Evolutionary conservation across 306 rosid genomes (phyloP), one percentile per base, ranked within the genome.

Genomic region (Quercus gilva): DNA sequence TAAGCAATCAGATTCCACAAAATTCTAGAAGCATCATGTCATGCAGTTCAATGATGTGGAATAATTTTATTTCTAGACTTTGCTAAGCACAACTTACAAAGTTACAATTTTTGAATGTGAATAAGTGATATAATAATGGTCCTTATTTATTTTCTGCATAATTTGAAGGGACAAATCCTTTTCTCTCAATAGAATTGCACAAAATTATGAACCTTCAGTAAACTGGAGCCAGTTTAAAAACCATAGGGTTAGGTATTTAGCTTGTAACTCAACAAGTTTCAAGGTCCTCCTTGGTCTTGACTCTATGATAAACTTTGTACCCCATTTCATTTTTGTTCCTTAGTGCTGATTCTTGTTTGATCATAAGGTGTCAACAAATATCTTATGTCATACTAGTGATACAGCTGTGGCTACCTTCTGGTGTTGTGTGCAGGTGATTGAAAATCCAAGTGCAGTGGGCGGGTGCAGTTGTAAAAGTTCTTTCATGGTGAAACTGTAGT

Each of bases 391-490:
- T 1, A 37, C 26, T 45, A 53, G 64, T 26, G 20, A 60, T 31
- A 45, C 41, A 25, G 52, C 41, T 25, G 70, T 20, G 65, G 31
- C 21, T 12, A 41, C 37, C 43, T 76, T 82, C 69, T 79, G 85
- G 82, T 81, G 80, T 80, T 77, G 76, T 69, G 59, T 79, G 76
- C 85, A 92, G 99, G 99, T 92, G 77, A 87, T 91, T 3, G 90
- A 90, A 73, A 94, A 91, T 88, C 97, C 97, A 69, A 94, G 99
- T 79, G 99, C 97, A 19, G 97, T 92, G 41, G 97, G 97, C 21
- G 99, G 97, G 61, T 95, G 99, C 85, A 92, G 98, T 80, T 92
- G 99, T 82, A 91, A 95, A 86, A 86, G 90, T 81, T 95, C 96
- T 73, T 92, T 95, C 90, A 95, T 92, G 98, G 92, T 92, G 85